phyloP scores from a whole-genome alignment of 2,329 filamentous ascomycete genomes.

The Phialophora tarda region DNA sequence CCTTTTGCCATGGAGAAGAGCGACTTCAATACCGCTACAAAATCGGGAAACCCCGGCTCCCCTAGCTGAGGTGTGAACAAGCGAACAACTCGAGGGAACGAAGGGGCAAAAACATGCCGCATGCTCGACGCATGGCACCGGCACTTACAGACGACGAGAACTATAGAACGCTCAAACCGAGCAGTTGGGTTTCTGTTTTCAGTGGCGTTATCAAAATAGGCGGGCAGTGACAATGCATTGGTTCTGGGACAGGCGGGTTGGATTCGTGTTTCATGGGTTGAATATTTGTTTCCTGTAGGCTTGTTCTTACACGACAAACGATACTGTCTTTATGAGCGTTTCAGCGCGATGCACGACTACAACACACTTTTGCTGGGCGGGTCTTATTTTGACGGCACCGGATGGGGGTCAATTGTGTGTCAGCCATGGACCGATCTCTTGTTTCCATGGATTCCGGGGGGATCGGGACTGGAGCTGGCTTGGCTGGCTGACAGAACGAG shows the following conservation, averaged over 20 bases:
- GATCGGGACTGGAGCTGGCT: neutral
- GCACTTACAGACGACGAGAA: neutral
- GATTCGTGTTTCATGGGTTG: conserved; percentile 7
- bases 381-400: neutral
- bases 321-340: conserved; percentile 11
- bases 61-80: neutral
- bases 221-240: neutral
- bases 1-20: conserved; percentile 40
- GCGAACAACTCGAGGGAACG: neutral
- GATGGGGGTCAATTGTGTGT: neutral
- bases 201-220: neutral
- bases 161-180: neutral
- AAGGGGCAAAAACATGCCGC: neutral
- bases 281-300: neutral
- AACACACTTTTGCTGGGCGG: neutral
- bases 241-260: neutral
- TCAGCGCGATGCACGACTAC: conserved; percentile 2
- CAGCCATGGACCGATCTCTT: neutral
- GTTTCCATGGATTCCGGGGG: neutral
- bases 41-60: conserved; percentile 4
- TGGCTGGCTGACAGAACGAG: neutral
- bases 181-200: conserved; percentile 7
- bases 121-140: neutral
- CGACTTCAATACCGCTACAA: conserved; percentile 32
- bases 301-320: neutral